Conservation (phyloP, 2,329 filamentous ascomycete species). For the Microcyclosporella mali region DNA sequence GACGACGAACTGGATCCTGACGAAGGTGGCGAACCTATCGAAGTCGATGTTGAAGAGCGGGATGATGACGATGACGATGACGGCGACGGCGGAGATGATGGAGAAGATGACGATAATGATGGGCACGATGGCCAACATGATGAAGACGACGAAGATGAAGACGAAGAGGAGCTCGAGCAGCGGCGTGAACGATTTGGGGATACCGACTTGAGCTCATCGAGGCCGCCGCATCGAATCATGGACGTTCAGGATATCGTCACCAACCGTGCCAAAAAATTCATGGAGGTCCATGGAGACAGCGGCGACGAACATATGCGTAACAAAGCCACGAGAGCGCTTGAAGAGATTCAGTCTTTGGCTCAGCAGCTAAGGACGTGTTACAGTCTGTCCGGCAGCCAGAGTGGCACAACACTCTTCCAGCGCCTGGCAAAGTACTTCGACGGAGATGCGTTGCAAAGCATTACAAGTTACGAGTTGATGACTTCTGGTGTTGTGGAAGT, state of each 20-base stretch:
- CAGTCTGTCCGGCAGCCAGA: constrained; percentile 34
- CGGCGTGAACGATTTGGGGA: constrained; percentile 53
- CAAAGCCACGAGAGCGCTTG: constrained; percentile 70
- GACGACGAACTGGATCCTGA: constrained; percentile 48
- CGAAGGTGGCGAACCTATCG: constrained; percentile 29
- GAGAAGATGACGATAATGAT: constrained; percentile 43
- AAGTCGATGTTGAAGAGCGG: constrained; percentile 22
- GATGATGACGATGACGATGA: constrained; percentile 8
- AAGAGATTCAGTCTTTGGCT: constrained; percentile 65
- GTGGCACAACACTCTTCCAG: constrained; percentile 62
- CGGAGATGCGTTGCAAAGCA: constrained; percentile 79
- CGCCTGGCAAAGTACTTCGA: constrained; percentile 79
- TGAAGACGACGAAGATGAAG: constrained; percentile 37
- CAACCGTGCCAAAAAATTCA: constrained; percentile 70
- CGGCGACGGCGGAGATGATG: constrained; percentile 56
- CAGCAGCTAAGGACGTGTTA: constrained; percentile 68
- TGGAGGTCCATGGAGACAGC: constrained; percentile 75
- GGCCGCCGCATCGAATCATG: constrained; percentile 23
- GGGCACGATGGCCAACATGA: constrained; percentile 39
- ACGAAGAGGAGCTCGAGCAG: constrained; percentile 42
- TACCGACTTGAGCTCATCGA: constrained; percentile 38
- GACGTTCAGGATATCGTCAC: constrained; percentile 69
- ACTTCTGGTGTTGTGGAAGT: constrained; percentile 84
- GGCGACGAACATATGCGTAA: constrained; percentile 67
- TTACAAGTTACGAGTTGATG: constrained; percentile 90